Evolutionary conservation across 371 early-diverging fungal genomes (phyloP).

Genomic region (Gilbertella persicaria): DNA sequence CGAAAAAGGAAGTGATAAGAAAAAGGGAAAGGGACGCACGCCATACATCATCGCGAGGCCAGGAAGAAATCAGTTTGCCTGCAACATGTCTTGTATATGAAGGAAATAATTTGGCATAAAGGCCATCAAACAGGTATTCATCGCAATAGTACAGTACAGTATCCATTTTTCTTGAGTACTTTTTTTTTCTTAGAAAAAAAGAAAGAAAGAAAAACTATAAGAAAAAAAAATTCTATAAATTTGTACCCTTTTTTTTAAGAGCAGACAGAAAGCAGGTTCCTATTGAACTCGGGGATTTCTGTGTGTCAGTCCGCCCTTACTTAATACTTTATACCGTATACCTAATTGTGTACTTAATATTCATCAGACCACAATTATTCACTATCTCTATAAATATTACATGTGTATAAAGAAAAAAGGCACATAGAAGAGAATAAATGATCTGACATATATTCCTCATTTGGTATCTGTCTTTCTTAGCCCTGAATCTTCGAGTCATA

Average conservation of each 20-base stretch:
- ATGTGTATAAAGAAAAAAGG: no score
- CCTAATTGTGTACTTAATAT: neutral
- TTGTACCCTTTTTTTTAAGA: constrained; percentile 14
- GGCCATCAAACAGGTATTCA: constrained; percentile 53
- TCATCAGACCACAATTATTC: neutral
- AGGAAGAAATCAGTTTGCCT: constrained; percentile 26
- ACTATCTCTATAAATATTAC: no score
- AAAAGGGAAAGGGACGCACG: constrained; percentile 76
- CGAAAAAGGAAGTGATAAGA: constrained; percentile 71
- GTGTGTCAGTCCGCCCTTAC: constrained; percentile 24
- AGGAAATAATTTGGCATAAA: constrained; percentile 48
- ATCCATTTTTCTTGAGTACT: constrained; percentile 68
- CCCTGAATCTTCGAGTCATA: no score
- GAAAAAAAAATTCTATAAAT: constrained; percentile 1
- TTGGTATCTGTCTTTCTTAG: no score
- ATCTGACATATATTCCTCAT: no score
- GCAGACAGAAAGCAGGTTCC: constrained; percentile 6
- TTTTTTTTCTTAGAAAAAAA: neutral
- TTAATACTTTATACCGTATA: neutral
- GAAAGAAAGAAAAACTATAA: constrained; percentile 2
- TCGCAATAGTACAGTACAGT: constrained; percentile 68
- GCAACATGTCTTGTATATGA: constrained; percentile 34
- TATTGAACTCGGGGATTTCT: constrained; percentile 17
- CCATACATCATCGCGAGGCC: constrained; percentile 62
- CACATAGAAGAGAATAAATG: no score